Evolutionary conservation across 495 filamentous ascomycete species (phyloP).

Genomic region (Hyphodiscus hymeniophilus): DNA sequence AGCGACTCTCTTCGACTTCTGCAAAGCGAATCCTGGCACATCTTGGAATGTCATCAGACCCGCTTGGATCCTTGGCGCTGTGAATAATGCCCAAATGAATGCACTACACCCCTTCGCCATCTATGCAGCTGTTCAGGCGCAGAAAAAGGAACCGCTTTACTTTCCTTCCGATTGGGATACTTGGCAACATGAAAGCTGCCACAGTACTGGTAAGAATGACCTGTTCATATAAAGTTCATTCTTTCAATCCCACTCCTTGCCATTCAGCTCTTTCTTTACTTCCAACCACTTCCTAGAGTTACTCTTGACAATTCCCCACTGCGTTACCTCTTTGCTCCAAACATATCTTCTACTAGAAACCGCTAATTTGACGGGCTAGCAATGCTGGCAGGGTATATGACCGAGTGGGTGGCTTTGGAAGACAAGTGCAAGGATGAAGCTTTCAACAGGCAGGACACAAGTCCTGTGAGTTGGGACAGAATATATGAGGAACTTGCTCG

Average conservation of each 20-base stretch:
- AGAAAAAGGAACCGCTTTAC: not conserved
- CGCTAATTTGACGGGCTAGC: too few species aligned
- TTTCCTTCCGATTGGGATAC: not conserved
- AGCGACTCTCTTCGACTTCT: not conserved
- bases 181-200: not conserved
- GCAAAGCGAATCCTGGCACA: not conserved
- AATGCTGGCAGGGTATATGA: not conserved
- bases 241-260: too few species aligned
- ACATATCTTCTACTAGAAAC: too few species aligned
- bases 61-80: not conserved
- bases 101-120: not conserved
- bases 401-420: not conserved
- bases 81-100: not conserved
- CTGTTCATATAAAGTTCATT: too few species aligned
- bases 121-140: conserved; percentile 1
- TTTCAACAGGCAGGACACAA: not conserved
- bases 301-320: too few species aligned
- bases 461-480: not conserved
- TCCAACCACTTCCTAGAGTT: too few species aligned
- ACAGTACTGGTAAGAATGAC: too few species aligned
- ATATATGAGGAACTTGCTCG: not conserved
- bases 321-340: too few species aligned
- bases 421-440: not conserved
- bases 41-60: not conserved
- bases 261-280: too few species aligned